Conservation (phyloP, 2,329 filamentous ascomycete species). For the Colletotrichum nymphaeae region DNA sequence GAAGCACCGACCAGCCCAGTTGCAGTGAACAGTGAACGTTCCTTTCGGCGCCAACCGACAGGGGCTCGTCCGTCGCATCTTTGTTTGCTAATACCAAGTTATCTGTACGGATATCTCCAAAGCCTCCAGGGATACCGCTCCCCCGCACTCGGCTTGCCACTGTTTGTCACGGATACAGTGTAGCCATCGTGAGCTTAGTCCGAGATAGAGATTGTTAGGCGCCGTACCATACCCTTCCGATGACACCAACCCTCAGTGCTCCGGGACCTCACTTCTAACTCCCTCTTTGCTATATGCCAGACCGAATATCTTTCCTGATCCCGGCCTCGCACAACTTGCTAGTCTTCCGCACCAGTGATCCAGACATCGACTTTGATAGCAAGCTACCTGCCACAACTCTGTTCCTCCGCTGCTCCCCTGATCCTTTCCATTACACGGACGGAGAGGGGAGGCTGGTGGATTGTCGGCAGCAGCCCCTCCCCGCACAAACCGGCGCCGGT, state of each 20-base stretch:
- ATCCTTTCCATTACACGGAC: conserved; percentile 4
- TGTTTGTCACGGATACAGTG: conserved; percentile 18
- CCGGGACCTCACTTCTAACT: neutral
- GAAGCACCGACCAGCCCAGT: neutral
- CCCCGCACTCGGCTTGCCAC: conserved; percentile 6
- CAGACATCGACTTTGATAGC: conserved; percentile 22
- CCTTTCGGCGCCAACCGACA: conserved; percentile 26
- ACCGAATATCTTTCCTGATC: neutral
- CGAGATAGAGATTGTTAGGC: neutral
- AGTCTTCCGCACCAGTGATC: conserved; percentile 18
- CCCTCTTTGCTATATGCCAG: neutral
- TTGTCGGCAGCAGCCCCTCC: neutral
- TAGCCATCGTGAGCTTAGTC: conserved; percentile 8
- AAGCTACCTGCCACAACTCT: conserved; percentile 16
- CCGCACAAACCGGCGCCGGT: neutral
- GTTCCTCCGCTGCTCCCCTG: neutral
- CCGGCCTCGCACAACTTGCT: neutral
- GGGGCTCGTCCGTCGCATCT: conserved; percentile 17
- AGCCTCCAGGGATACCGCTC: conserved; percentile 2
- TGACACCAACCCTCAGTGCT: neutral
- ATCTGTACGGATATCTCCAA: neutral
- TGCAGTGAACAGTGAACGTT: neutral
- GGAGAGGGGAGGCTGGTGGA: neutral
- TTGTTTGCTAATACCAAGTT: conserved; percentile 1
- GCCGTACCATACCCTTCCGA: neutral